These are phyloP conservation scores for Thamnidium elegans DNA, from an alignment of 192 early-diverging fungal species.

Conservation along the genomic window DNA sequence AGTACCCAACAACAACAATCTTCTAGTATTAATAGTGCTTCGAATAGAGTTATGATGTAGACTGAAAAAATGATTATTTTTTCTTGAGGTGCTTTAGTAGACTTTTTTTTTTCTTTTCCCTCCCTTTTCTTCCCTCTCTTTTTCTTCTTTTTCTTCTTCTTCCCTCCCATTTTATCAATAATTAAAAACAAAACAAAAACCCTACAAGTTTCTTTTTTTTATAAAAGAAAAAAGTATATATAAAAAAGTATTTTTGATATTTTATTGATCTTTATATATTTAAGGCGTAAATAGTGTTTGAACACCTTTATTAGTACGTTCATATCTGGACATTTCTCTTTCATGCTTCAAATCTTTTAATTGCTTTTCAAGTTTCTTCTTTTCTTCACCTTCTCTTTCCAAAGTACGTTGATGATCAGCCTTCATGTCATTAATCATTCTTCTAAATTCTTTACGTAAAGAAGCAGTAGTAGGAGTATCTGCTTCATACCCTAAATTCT, in stretches of 20 bases:
- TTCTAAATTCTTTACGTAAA: conserved; percentile 53
- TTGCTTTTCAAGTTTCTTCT: conserved; percentile 39
- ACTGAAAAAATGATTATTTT: background rate
- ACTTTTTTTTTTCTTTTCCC: too few species aligned
- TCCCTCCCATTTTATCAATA: too few species aligned
- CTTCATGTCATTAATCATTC: conserved; percentile 47
- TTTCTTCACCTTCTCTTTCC: conserved; percentile 47
- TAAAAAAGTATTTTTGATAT: too few species aligned
- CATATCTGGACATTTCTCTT: conserved; percentile 34
- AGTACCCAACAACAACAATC: conserved; percentile 2
- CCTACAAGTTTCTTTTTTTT: too few species aligned
- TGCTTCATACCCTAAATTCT: conserved; percentile 27
- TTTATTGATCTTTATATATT: background rate
- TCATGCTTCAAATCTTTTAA: conserved; percentile 48
- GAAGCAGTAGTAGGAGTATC: conserved; percentile 43
- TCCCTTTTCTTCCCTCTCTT: too few species aligned
- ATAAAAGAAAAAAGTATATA: too few species aligned
- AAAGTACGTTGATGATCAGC: conserved; percentile 49
- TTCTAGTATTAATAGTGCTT: background rate
- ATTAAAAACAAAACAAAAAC: too few species aligned
- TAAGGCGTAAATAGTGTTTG: conserved; percentile 31
- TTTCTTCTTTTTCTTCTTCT: too few species aligned
- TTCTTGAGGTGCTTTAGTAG: background rate
- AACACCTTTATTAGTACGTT: conserved; percentile 36
- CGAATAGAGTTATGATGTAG: conserved; percentile 28